phyloP scores from a whole-genome alignment of 768 basidiomycete genomes.

The Mycena polygramma region DNA sequence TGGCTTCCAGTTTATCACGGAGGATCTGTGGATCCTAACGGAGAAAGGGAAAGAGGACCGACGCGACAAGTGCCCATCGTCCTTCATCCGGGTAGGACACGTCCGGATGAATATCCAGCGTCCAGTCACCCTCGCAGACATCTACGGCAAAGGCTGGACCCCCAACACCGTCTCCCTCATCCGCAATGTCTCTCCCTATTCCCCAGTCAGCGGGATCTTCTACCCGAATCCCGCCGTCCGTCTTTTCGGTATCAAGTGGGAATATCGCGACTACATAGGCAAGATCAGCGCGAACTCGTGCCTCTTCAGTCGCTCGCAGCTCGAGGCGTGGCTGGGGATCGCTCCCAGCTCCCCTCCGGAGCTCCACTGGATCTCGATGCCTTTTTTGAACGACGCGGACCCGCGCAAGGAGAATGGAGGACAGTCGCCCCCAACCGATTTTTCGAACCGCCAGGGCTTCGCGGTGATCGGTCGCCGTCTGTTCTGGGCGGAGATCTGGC shows the following conservation, averaged over 20 bases:
- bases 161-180: slow-evolving; percentile 17
- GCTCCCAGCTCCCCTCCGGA: not conserved
- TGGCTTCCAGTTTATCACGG: slow-evolving; percentile 32
- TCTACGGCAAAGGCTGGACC: not conserved
- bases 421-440: not conserved
- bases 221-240: slow-evolving; percentile 12
- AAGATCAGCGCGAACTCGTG: not conserved
- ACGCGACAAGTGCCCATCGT: not conserved
- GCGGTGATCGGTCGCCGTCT: slow-evolving; percentile 23
- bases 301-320: slow-evolving; percentile 17
- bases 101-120: not conserved
- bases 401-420: not conserved
- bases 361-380: slow-evolving; percentile 19
- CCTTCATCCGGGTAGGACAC: not conserved
- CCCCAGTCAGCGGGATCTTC: not conserved
- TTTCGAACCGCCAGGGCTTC: slow-evolving; percentile 19
- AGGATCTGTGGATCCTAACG: slow-evolving; percentile 26
- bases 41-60: not conserved
- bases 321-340: slow-evolving; percentile 23
- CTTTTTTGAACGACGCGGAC: not conserved
- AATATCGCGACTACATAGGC: slow-evolving; percentile 3
- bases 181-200: slow-evolving; percentile 16
- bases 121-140: not conserved
- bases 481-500: slow-evolving; percentile 18
- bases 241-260: slow-evolving; percentile 30